Evolutionary conservation across 192 early-diverging fungal species (phyloP).

Genomic region (Coemansia sp.): DNA sequence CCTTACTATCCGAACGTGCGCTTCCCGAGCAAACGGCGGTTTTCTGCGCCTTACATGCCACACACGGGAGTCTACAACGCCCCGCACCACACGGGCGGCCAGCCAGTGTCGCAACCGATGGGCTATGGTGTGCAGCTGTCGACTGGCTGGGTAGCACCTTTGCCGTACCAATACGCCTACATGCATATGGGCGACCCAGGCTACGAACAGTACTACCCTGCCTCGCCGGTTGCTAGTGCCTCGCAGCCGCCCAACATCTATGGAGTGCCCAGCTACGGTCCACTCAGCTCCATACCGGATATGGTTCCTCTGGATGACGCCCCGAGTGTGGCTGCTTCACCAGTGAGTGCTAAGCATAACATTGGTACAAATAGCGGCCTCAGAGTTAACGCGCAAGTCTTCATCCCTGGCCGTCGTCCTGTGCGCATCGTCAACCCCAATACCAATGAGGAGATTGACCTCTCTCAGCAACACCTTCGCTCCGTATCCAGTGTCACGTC

Average conservation of each 20-base stretch:
- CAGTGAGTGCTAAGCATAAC: constrained; percentile 34
- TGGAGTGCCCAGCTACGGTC: constrained; percentile 31
- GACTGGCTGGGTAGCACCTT: constrained; percentile 37
- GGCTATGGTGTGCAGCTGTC: constrained; percentile 41
- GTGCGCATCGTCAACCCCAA: constrained; percentile 77
- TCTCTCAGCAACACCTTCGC: constrained; percentile 44
- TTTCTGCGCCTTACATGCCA: constrained; percentile 24
- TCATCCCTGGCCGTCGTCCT: constrained; percentile 40
- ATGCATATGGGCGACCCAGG: constrained; percentile 36
- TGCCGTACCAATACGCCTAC: constrained; percentile 45
- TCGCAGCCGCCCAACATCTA: constrained; percentile 36
- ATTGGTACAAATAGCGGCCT: neutral
- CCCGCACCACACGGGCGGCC: constrained; percentile 35
- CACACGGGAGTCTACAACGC: constrained; percentile 36
- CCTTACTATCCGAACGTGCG: constrained; percentile 40
- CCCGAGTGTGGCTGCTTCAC: constrained; percentile 34
- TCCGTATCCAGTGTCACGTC: constrained; percentile 30
- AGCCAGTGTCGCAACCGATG: constrained; percentile 45
- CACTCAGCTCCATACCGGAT: constrained; percentile 26
- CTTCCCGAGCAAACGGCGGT: constrained; percentile 31
- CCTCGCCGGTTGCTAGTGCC: constrained; percentile 18
- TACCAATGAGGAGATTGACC: constrained; percentile 67
- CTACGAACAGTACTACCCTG: constrained; percentile 47
- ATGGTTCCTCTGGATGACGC: constrained; percentile 27
- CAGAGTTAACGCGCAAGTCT: constrained; percentile 36